Evolutionary conservation across 495 filamentous ascomycete genomes (phyloP).

Genomic region (Polyplosphaeria fusca): DNA sequence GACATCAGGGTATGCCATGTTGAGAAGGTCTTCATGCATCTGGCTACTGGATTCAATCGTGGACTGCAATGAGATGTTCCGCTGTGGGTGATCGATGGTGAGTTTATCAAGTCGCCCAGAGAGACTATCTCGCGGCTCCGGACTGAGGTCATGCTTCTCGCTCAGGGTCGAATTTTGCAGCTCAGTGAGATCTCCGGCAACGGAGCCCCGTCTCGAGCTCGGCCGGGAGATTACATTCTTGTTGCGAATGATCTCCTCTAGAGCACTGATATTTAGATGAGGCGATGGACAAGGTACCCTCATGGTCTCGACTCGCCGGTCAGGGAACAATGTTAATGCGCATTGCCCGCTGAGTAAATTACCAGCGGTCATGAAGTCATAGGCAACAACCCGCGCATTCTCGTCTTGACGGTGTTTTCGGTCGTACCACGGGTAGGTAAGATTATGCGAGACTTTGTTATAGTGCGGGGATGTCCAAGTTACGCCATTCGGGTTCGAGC

Average conservation of each 20-base stretch:
- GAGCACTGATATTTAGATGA: slow-evolving; percentile 27
- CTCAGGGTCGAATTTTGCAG: slow-evolving; percentile 28
- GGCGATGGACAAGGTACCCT: slow-evolving; percentile 44
- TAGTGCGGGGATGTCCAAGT: slow-evolving; percentile 51
- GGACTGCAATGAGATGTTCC: slow-evolving; percentile 25
- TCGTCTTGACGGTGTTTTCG: slow-evolving; percentile 48
- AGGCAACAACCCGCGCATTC: slow-evolving; percentile 70
- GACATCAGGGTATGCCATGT: slow-evolving; percentile 43
- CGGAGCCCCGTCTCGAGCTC: slow-evolving; percentile 16
- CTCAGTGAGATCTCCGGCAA: slow-evolving; percentile 34
- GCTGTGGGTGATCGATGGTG: slow-evolving; percentile 29
- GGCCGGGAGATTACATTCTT: slow-evolving; percentile 20
- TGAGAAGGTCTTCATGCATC: slow-evolving; percentile 34
- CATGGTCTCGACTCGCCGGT: slow-evolving; percentile 63
- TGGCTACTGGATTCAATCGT: slow-evolving; percentile 24
- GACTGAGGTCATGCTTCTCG: slow-evolving; percentile 23
- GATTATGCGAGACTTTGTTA: slow-evolving; percentile 50
- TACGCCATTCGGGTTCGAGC: slow-evolving; percentile 5
- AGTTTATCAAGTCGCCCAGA: slow-evolving; percentile 26
- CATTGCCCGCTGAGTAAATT: slow-evolving; percentile 59
- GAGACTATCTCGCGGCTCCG: slow-evolving; percentile 25
- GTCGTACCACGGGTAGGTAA: slow-evolving; percentile 50
- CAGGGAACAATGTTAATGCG: slow-evolving; percentile 64
- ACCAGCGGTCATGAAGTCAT: slow-evolving; percentile 75
- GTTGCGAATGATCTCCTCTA: slow-evolving; percentile 33